phyloP scores from a whole-genome alignment of 129 eudicot species.

The Centrapalus pauciflorus region DNA sequence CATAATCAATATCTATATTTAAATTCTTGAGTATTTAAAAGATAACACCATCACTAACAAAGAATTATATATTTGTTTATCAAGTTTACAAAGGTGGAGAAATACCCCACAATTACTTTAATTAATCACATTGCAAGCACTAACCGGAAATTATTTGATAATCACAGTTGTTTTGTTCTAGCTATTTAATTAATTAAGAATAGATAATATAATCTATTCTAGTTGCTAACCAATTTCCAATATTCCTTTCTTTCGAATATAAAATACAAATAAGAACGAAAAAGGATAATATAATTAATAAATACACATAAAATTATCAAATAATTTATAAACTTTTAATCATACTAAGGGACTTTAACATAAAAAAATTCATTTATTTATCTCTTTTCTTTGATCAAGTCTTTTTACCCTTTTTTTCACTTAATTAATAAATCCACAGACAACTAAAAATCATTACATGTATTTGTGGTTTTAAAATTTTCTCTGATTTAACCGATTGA shows the following conservation, averaged over 20 bases:
- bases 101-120: background rate
- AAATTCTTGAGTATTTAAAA: too few species aligned
- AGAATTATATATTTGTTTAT: too few species aligned
- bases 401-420: too few species aligned
- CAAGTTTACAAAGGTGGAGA: background rate
- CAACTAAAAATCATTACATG: too few species aligned
- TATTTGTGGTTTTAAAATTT: too few species aligned
- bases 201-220: conserved; percentile 26
- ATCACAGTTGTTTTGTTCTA: conserved; percentile 19
- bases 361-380: too few species aligned
- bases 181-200: conserved; percentile 15
- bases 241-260: conserved; percentile 8
- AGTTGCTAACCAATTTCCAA: conserved; percentile 11
- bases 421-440: too few species aligned
- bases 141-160: conserved; percentile 2
- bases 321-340: background rate
- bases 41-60: too few species aligned
- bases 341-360: too few species aligned
- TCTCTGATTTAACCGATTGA: too few species aligned
- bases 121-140: conserved; percentile 27
- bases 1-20: too few species aligned
- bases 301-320: background rate
- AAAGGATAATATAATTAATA: conserved; percentile 18
- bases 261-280: background rate
- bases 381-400: too few species aligned